Conservation (phyloP, 192 early-diverging fungal genomes). For the Phlyctochytrium bullatum region DNA sequence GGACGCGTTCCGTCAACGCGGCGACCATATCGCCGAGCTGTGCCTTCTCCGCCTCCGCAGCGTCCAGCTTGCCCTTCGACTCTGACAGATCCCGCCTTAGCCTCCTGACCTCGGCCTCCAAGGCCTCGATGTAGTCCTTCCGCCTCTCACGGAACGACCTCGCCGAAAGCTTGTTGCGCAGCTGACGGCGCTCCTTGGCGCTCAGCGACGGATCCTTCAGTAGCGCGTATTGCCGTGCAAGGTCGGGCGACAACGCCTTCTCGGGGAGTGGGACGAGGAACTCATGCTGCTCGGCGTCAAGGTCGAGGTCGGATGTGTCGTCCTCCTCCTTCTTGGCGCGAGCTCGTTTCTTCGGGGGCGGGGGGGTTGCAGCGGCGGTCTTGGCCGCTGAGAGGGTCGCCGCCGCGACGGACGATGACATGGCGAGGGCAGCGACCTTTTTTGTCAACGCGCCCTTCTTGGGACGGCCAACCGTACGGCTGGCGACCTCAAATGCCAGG, state of each 20-base stretch:
- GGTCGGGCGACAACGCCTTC: background rate
- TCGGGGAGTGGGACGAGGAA: background rate
- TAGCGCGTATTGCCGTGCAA: conserved; percentile 1
- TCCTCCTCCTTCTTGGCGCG: conserved; percentile 6
- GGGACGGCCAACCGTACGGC: no score
- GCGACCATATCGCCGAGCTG: background rate
- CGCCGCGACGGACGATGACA: background rate
- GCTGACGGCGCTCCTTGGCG: conserved; percentile 74
- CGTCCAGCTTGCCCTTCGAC: conserved; percentile 38
- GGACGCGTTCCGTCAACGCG: background rate
- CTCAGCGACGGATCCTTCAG: conserved; percentile 40
- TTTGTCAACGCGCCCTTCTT: background rate
- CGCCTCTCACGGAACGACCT: conserved; percentile 80
- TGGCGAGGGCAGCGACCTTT: background rate
- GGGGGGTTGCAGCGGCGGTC: background rate
- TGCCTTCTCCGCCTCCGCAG: conserved; percentile 1
- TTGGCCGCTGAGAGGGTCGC: background rate
- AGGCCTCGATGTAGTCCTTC: conserved; percentile 69
- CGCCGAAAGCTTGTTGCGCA: conserved; percentile 85
- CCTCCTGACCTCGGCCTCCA: conserved; percentile 57
- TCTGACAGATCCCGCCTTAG: conserved; percentile 52
- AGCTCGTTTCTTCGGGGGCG: background rate
- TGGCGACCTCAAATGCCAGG: no score
- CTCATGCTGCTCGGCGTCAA: background rate
- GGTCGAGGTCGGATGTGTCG: background rate